These are phyloP conservation scores for Colletotrichum noveboracense DNA, from an alignment of 2,329 filamentous ascomycete species.

Conservation along the genomic window DNA sequence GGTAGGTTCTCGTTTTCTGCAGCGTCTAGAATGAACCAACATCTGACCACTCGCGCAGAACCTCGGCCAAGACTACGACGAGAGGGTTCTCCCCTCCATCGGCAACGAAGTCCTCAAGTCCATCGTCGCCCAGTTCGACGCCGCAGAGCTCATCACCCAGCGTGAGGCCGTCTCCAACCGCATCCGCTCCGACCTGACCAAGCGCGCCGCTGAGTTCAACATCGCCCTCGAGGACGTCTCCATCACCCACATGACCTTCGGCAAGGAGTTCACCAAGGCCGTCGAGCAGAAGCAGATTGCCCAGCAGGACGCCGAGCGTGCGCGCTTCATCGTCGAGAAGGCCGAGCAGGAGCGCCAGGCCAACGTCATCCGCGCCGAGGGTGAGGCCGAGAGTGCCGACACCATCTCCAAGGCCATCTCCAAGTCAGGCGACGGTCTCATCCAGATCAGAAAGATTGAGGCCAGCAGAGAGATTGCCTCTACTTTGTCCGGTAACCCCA, in stretches of 20 bases:
- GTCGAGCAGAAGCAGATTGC: slow-evolving; percentile 99
- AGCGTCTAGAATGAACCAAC: not conserved
- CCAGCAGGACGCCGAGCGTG: slow-evolving; percentile 97
- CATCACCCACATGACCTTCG: slow-evolving; percentile 99
- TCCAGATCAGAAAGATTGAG: slow-evolving; percentile 97
- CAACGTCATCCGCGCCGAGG: slow-evolving; percentile 97
- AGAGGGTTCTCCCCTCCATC: slow-evolving; percentile 96
- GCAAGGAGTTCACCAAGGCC: slow-evolving; percentile 97
- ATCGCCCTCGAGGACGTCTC: slow-evolving; percentile 98
- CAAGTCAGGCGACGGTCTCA: slow-evolving; percentile 90
- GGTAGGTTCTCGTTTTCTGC: slow-evolving; percentile 56
- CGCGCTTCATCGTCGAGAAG: slow-evolving; percentile 97
- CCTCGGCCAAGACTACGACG: slow-evolving; percentile 97
- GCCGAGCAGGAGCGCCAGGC: slow-evolving; percentile 99
- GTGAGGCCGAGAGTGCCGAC: slow-evolving; percentile 95
- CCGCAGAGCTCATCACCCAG: slow-evolving; percentile 97
- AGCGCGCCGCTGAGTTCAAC: slow-evolving; percentile 96
- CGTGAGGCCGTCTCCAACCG: slow-evolving; percentile 95
- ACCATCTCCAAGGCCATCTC: slow-evolving; percentile 93
- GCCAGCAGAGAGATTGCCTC: slow-evolving; percentile 94
- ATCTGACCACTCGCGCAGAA: slow-evolving; percentile 62
- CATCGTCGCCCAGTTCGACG: slow-evolving; percentile 98
- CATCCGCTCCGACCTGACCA: slow-evolving; percentile 90
- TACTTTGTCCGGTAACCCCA: slow-evolving; percentile 87
- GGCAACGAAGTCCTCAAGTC: slow-evolving; percentile 99